phyloP scores from a whole-genome alignment of 2,329 filamentous ascomycete species.

The Zymoseptoria ardabiliae region DNA sequence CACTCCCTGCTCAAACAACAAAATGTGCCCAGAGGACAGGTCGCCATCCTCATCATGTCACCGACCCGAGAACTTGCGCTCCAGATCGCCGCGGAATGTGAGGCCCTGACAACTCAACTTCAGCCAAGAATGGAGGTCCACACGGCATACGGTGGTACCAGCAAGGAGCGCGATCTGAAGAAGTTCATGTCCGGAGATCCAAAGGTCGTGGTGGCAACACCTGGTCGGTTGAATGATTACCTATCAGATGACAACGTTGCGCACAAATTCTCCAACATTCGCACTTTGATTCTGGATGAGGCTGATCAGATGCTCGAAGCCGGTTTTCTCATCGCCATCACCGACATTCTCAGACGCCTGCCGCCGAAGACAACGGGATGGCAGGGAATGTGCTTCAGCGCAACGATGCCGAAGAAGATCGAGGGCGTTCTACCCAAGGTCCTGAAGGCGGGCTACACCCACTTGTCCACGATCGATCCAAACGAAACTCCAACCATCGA shows the following conservation, averaged over 20 bases:
- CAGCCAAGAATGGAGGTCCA: constrained; percentile 68
- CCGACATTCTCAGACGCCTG: constrained; percentile 44
- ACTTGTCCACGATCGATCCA: constrained; percentile 38
- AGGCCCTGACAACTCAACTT: constrained; percentile 83
- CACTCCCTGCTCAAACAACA: constrained; percentile 75
- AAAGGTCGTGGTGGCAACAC: constrained; percentile 79
- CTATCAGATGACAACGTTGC: constrained; percentile 57
- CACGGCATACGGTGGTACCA: constrained; percentile 60
- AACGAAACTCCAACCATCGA: constrained; percentile 42
- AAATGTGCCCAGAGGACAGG: constrained; percentile 61
- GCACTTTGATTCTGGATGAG: constrained; percentile 52
- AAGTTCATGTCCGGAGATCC: constrained; percentile 66
- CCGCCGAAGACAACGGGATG: constrained; percentile 44
- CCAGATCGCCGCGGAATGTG: constrained; percentile 61
- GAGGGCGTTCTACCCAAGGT: constrained; percentile 39
- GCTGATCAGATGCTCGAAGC: constrained; percentile 74
- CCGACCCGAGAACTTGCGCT: constrained; percentile 63
- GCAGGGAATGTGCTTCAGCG: constrained; percentile 46
- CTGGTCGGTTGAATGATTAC: constrained; percentile 78
- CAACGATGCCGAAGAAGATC: constrained; percentile 40
- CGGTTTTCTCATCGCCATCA: constrained; percentile 48
- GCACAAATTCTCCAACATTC: constrained; percentile 38
- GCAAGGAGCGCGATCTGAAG: constrained; percentile 71
- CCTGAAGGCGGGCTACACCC: constrained; percentile 36
- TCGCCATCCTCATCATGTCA: constrained; percentile 76